Conservation (phyloP, 768 basidiomycete species). For the Russula emetica region DNA sequence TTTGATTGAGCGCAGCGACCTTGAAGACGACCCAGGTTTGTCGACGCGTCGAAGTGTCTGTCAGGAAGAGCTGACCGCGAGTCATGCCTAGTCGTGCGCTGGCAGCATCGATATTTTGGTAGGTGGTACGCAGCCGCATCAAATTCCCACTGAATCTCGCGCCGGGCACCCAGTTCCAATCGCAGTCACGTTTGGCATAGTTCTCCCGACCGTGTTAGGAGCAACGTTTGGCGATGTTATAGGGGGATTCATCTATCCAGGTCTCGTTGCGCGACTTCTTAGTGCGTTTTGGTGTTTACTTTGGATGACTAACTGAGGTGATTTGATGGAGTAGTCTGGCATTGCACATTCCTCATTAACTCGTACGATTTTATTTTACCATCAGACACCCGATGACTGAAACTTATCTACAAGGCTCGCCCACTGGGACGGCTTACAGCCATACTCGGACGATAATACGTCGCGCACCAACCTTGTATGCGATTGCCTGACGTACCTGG, state of each 20-base stretch:
- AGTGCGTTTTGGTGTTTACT: constrained; percentile 39
- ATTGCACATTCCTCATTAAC: constrained; percentile 67
- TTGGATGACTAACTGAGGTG: background rate
- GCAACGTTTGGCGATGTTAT: constrained; percentile 56
- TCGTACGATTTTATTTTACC: constrained; percentile 43
- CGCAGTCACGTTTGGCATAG: constrained; percentile 56
- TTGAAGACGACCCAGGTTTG: constrained; percentile 64
- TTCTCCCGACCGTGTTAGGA: constrained; percentile 54
- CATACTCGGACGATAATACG: constrained; percentile 75
- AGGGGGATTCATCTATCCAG: constrained; percentile 69
- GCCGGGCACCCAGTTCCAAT: constrained; percentile 46
- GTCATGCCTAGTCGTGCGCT: constrained; percentile 53
- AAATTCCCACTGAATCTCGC: background rate
- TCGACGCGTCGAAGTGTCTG: constrained; percentile 2
- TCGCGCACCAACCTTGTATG: constrained; percentile 69
- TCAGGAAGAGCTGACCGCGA: background rate
- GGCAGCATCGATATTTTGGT: constrained; percentile 71
- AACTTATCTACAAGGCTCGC: constrained; percentile 46
- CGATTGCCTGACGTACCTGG: background rate
- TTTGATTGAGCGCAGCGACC: constrained; percentile 61
- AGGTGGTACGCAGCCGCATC: constrained; percentile 10
- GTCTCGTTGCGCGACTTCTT: constrained; percentile 56
- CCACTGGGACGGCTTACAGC: constrained; percentile 78
- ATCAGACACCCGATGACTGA: background rate
- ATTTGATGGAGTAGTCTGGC: constrained; percentile 51